Conservation (phyloP, 2,329 filamentous ascomycete genomes). For the Penicillium sp. region DNA sequence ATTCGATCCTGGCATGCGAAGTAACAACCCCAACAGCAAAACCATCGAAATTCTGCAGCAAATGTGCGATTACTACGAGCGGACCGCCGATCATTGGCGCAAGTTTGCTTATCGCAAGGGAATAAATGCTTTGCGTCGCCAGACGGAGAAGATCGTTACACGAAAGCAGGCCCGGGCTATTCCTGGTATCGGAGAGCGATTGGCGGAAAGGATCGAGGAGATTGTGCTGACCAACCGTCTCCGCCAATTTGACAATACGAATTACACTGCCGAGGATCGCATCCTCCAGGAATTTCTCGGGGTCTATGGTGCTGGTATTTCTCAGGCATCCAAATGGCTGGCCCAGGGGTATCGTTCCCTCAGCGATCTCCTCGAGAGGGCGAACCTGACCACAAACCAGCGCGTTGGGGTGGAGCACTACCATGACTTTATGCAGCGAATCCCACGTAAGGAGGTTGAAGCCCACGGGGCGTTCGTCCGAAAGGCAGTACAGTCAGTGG, state of each 20-base stretch:
- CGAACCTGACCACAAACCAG: conserved; percentile 67
- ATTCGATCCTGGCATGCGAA: conserved; percentile 44
- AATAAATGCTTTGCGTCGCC: conserved; percentile 69
- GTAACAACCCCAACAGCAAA: conserved; percentile 66
- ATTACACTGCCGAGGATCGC: conserved; percentile 64
- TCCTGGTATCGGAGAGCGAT: conserved; percentile 66
- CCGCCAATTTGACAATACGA: conserved; percentile 68
- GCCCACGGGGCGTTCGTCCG: conserved; percentile 66
- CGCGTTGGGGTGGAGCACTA: conserved; percentile 75
- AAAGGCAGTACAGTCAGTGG: conserved; percentile 58
- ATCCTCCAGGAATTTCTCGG: conserved; percentile 69
- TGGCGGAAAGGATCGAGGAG: conserved; percentile 86
- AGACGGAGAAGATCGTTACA: conserved; percentile 63
- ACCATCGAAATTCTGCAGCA: conserved; percentile 76
- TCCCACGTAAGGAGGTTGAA: conserved; percentile 74
- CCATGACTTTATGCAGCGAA: conserved; percentile 73
- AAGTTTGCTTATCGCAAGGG: conserved; percentile 73
- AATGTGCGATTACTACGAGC: conserved; percentile 76
- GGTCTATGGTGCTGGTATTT: conserved; percentile 74
- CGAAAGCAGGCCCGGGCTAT: conserved; percentile 67
- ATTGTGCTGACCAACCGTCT: conserved; percentile 74
- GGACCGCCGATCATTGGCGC: conserved; percentile 76
- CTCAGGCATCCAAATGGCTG: conserved; percentile 73
- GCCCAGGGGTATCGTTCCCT: conserved; percentile 71
- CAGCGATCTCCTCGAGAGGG: conserved; percentile 64